A percentile compares a stretch with the other conserved stretches of the same genome.
phyloP scores from a whole-genome alignment of 345 rosid genomes.

The Euphorbia tirucalli region DNA sequence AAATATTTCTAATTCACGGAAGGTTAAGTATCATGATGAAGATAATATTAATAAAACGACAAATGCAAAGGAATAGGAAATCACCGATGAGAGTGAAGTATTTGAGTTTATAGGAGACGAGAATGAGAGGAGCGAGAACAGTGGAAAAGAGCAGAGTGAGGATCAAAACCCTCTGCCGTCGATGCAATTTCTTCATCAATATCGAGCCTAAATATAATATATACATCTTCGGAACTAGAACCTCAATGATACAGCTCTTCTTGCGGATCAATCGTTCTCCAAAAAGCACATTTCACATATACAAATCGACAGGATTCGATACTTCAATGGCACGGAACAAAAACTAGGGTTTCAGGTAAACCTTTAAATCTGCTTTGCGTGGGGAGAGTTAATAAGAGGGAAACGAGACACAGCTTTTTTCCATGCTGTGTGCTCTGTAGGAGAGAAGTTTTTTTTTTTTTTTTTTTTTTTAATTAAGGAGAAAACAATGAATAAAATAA shows the following conservation, averaged over 20 bases:
- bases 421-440: conserved; percentile 31
- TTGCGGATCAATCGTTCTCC: conserved; percentile 36
- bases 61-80: not conserved
- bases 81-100: conserved; percentile 56
- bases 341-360: conserved; percentile 37
- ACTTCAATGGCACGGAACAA: conserved; percentile 30
- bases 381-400: conserved; percentile 11
- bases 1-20: not conserved
- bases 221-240: not conserved
- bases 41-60: not conserved
- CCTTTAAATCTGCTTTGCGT: not conserved
- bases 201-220: conserved; percentile 1
- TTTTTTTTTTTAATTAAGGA: not conserved
- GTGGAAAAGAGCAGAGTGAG: conserved; percentile 68
- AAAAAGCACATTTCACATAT: conserved; percentile 32
- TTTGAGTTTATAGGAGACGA: conserved; percentile 56
- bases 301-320: conserved; percentile 27
- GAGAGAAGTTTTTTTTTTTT: conserved; percentile 3
- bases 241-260: conserved; percentile 16
- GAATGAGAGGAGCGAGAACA: conserved; percentile 67
- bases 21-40: not conserved
- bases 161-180: conserved; percentile 79
- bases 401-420: conserved; percentile 16
- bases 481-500: not conserved
- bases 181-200: conserved; percentile 69